Conservation (phyloP, 1,284 basidiomycete species). For the Cronartium quercuum region DNA sequence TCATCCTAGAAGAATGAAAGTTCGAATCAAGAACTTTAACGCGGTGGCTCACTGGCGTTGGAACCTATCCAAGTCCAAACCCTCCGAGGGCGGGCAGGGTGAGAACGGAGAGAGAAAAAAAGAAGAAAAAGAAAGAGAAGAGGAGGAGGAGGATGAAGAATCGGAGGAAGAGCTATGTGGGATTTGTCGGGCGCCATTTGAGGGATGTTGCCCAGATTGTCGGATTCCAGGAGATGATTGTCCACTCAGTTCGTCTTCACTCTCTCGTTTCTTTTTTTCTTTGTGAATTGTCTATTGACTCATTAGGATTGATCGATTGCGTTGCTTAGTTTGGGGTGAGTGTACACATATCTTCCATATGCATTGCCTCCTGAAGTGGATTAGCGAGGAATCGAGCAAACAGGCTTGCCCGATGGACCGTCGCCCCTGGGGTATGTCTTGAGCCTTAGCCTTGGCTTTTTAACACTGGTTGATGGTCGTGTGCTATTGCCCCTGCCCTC, state of each 20-base stretch:
- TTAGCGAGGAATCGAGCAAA: constrained; percentile 74
- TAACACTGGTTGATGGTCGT: neutral
- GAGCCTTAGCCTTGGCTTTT: neutral
- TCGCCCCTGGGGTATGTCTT: constrained; percentile 72
- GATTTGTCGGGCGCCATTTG: constrained; percentile 82
- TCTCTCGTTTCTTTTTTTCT: neutral
- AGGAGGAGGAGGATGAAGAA: constrained; percentile 51
- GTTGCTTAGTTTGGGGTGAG: constrained; percentile 75
- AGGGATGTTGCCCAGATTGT: constrained; percentile 85
- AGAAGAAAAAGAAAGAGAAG: neutral
- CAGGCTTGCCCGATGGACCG: constrained; percentile 92
- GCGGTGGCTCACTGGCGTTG: constrained; percentile 80
- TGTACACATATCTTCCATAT: constrained; percentile 68
- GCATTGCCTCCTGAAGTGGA: constrained; percentile 81
- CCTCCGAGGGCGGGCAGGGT: constrained; percentile 39
- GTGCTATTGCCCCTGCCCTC: neutral
- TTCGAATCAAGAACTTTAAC: constrained; percentile 71
- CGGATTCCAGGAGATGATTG: constrained; percentile 95
- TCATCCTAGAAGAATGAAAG: constrained; percentile 58
- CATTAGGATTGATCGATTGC: neutral
- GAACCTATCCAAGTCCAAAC: constrained; percentile 58
- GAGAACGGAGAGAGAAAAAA: neutral
- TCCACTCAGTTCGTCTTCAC: constrained; percentile 67
- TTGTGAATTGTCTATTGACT: neutral
- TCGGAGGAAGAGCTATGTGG: constrained; percentile 84